These are phyloP conservation scores for Jatropha curcas DNA, from an alignment of 345 rosid species.

Conservation along the genomic window DNA sequence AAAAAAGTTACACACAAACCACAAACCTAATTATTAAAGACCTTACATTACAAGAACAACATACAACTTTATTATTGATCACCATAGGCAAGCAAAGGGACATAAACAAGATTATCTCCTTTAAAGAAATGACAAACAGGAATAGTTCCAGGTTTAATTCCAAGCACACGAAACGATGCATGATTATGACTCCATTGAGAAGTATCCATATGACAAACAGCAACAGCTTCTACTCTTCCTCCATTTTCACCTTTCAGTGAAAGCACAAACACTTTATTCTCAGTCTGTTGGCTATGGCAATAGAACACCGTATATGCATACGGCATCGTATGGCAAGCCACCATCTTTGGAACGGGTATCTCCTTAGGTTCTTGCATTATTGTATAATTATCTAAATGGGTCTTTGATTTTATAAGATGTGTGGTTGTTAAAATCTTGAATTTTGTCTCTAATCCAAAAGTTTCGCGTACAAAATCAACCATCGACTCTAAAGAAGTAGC, in stretches of 20 bases:
- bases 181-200: slow-evolving; percentile 41
- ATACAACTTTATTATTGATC: too few species aligned
- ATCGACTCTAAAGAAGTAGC: slow-evolving; percentile 26
- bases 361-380: slow-evolving; percentile 25
- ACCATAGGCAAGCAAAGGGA: background rate
- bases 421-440: background rate
- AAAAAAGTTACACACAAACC: too few species aligned
- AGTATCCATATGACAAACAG: slow-evolving; percentile 56
- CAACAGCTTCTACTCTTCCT: slow-evolving; percentile 34
- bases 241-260: slow-evolving; percentile 38
- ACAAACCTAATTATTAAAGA: too few species aligned
- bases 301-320: slow-evolving; percentile 40
- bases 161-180: slow-evolving; percentile 34
- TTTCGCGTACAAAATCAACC: slow-evolving; percentile 21
- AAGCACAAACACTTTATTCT: slow-evolving; percentile 36
- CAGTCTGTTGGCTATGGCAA: slow-evolving; percentile 39
- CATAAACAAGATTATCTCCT: background rate
- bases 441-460: slow-evolving; percentile 7
- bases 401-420: background rate
- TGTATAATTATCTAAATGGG: background rate
- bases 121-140: slow-evolving; percentile 45
- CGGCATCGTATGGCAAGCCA: slow-evolving; percentile 41
- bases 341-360: slow-evolving; percentile 30
- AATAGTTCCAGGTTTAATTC: slow-evolving; percentile 36
- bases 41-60: too few species aligned